Percentiles rank a stretch among this genome's conserved stretches.
Conservation (phyloP, 2,329 filamentous ascomycete species). For the Aspergillus clavatus region DNA sequence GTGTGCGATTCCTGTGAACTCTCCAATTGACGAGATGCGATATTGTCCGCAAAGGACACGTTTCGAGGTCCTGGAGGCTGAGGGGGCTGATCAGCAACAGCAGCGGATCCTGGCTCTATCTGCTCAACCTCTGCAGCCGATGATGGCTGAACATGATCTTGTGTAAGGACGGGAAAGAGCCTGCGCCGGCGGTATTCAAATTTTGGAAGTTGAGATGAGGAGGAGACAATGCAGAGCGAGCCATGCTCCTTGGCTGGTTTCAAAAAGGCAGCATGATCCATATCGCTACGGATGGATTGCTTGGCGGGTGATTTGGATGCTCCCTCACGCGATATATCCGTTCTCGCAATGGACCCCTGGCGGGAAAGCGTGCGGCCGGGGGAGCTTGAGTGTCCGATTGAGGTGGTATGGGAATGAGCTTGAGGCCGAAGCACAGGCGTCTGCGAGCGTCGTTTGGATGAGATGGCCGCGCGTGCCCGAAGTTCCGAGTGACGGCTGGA, state of each 20-base stretch:
- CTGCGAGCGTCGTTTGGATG: not conserved
- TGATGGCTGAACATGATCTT: slow-evolving; percentile 8
- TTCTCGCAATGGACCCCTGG: not conserved
- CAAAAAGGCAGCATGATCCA: not conserved
- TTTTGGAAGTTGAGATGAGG: slow-evolving; percentile 35
- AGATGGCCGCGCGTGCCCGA: slow-evolving; percentile 5
- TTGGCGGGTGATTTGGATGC: not conserved
- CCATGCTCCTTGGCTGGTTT: slow-evolving; percentile 7
- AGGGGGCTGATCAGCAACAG: not conserved
- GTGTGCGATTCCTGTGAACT: slow-evolving; percentile 3
- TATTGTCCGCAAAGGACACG: not conserved
- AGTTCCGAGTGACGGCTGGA: slow-evolving; percentile 16
- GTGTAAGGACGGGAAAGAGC: slow-evolving; percentile 4
- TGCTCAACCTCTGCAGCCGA: not conserved
- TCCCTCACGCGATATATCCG: no score
- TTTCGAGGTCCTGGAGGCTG: not conserved
- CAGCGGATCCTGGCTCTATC: not conserved
- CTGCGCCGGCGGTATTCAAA: slow-evolving; percentile 36
- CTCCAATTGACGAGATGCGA: not conserved
- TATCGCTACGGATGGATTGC: not conserved
- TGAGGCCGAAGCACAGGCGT: not conserved
- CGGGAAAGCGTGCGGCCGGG: not conserved
- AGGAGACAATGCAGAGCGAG: slow-evolving; percentile 30
- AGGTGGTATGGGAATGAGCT: not conserved
- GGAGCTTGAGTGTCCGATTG: not conserved